These are phyloP conservation scores for Lathyrus oleraceus DNA, from an alignment of 306 rosid genomes.

Conservation along the genomic window DNA sequence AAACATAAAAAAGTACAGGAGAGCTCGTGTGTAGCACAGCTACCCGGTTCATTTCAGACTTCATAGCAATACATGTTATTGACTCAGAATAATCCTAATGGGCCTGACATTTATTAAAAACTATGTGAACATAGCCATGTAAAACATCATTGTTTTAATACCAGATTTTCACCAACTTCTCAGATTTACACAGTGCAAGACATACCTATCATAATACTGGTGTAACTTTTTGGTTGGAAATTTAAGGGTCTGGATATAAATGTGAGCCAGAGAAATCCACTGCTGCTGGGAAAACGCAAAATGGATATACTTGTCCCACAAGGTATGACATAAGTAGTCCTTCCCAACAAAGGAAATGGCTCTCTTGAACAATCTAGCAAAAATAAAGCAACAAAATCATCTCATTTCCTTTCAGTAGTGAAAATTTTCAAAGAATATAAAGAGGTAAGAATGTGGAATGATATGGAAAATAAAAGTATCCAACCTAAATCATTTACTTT, in stretches of 20 bases:
- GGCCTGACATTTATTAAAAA: not conserved
- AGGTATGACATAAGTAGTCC: slow-evolving; percentile 71
- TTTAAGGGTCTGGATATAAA: slow-evolving; percentile 73
- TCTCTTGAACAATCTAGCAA: slow-evolving; percentile 69
- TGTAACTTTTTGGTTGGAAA: slow-evolving; percentile 84
- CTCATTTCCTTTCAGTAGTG: slow-evolving; percentile 29
- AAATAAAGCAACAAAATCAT: slow-evolving; percentile 31
- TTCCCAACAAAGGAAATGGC: slow-evolving; percentile 81
- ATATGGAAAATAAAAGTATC: slow-evolving; percentile 2
- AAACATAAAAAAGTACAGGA: not conserved
- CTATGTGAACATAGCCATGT: not conserved
- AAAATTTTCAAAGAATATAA: slow-evolving; percentile 19
- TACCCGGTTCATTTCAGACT: not conserved
- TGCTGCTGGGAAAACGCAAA: slow-evolving; percentile 83
- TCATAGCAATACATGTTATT: not conserved
- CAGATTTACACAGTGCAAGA: slow-evolving; percentile 10
- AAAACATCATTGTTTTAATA: not conserved
- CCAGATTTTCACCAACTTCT: not conserved
- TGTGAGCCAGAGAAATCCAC: slow-evolving; percentile 71
- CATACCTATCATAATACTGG: slow-evolving; percentile 65
- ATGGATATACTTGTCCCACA: slow-evolving; percentile 88
- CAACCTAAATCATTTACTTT: slow-evolving; percentile 20
- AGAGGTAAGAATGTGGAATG: slow-evolving; percentile 10
- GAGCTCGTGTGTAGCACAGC: not conserved
- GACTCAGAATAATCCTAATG: not conserved